Conservation (phyloP, 768 basidiomycete species). For the Porpolomopsis calyptriformis region DNA sequence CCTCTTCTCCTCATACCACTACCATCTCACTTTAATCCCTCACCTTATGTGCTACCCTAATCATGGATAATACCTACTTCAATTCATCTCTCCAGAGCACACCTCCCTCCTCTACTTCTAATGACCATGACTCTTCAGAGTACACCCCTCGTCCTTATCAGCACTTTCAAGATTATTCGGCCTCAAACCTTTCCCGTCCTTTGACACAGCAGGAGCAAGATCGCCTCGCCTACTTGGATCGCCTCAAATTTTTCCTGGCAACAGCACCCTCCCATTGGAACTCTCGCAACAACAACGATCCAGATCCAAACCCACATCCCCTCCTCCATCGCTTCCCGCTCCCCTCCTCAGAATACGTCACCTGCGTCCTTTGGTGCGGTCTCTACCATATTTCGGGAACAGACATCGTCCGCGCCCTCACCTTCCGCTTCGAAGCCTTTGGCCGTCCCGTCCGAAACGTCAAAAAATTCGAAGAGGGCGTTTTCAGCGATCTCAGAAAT, state of each 20-base stretch:
- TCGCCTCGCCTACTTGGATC: conserved; percentile 61
- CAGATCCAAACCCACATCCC: conserved; percentile 38
- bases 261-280: conserved; percentile 76
- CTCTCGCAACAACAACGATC: conserved; percentile 22
- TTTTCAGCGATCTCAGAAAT: conserved; percentile 88
- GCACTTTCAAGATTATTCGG: conserved; percentile 32
- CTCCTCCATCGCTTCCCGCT: conserved; percentile 80
- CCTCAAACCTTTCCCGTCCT: conserved; percentile 39
- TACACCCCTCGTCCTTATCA: conserved; percentile 39
- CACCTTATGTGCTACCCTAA: no score
- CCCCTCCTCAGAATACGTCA: conserved; percentile 79
- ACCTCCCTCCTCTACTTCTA: no score
- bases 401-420: conserved; percentile 88
- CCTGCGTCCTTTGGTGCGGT: conserved; percentile 87
- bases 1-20: no score
- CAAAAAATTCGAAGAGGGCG: conserved; percentile 97
- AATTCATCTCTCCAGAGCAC: no score
- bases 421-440: conserved; percentile 78
- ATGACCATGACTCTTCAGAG: conserved; percentile 30
- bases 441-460: conserved; percentile 79
- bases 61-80: no score
- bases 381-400: conserved; percentile 93
- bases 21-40: no score
- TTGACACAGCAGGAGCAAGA: conserved; percentile 58
- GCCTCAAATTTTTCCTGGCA: conserved; percentile 82